Conservation (phyloP, 345 rosid genomes). For the Hirschfeldia incana region DNA sequence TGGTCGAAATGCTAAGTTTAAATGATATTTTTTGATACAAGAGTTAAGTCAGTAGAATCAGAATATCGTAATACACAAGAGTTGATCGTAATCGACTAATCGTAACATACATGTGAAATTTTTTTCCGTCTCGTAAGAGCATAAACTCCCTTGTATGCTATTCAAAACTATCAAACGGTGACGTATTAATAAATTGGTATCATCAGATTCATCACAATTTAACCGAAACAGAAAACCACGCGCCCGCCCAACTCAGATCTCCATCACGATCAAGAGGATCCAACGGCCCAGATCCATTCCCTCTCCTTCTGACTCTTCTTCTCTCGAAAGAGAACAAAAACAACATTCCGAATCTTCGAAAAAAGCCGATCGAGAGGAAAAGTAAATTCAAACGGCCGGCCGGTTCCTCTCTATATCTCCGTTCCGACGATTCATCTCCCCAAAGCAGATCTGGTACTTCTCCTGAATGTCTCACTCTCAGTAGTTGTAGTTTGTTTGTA, state of each 20-base stretch:
- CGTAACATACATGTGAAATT: neutral
- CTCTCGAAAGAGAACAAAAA: neutral
- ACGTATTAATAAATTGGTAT: neutral
- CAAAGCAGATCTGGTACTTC: slow-evolving; percentile 47
- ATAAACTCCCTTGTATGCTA: too few relatives aligned
- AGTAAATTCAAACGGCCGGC: slow-evolving; percentile 43
- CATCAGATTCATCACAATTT: neutral
- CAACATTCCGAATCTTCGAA: slow-evolving; percentile 12
- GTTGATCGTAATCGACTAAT: neutral
- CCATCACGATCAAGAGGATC: neutral
- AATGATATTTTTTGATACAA: neutral
- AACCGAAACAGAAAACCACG: neutral
- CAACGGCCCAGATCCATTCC: neutral
- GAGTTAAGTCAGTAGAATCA: neutral
- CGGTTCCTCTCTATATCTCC: neutral
- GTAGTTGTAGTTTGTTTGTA: neutral
- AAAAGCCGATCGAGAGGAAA: slow-evolving; percentile 19
- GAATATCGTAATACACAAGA: neutral
- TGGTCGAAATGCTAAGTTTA: neutral
- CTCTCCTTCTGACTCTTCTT: slow-evolving; percentile 13
- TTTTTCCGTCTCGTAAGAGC: too few relatives aligned
- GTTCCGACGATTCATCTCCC: slow-evolving; percentile 33
- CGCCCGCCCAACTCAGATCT: neutral
- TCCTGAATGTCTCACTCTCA: neutral
- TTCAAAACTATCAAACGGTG: neutral